Percentiles rank a stretch among this genome's conserved stretches.
Evolutionary conservation across 2,329 filamentous ascomycete species (phyloP).

Genomic region (Colletotrichum incanum): DNA sequence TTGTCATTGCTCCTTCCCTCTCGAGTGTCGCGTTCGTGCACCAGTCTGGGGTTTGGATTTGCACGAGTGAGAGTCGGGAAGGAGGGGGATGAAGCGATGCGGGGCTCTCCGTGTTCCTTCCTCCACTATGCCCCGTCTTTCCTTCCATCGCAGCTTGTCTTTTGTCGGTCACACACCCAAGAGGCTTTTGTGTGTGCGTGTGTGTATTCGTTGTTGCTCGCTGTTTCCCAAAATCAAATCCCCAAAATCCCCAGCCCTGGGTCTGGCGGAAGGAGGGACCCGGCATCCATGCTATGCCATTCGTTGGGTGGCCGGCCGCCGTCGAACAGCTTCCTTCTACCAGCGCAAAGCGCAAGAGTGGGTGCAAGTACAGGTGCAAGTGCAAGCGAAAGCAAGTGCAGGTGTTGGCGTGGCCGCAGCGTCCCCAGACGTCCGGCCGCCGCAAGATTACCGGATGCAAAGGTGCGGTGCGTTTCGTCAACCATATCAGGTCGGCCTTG

Average conservation of each 20-base stretch:
- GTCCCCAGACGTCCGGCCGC: slow-evolving; percentile 23
- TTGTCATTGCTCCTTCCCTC: slow-evolving; percentile 35
- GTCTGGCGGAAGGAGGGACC: neutral
- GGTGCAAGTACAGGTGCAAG: slow-evolving; percentile 1
- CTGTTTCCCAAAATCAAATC: neutral
- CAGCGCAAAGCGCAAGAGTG: neutral
- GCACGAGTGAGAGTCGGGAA: slow-evolving; percentile 33
- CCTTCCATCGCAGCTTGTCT: neutral
- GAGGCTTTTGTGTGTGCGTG: too few species aligned
- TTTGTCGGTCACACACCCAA: neutral
- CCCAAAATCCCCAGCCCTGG: neutral
- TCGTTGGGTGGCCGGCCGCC: too few species aligned
- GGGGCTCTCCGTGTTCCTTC: slow-evolving; percentile 25
- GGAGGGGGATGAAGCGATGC: slow-evolving; percentile 37
- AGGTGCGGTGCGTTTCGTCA: slow-evolving; percentile 2
- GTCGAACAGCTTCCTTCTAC: neutral
- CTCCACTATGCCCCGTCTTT: neutral
- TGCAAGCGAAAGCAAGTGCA: neutral
- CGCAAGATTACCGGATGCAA: neutral
- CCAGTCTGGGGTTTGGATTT: slow-evolving; percentile 32
- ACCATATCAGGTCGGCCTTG: too few species aligned
- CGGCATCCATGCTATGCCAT: too few species aligned
- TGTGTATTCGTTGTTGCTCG: neutral
- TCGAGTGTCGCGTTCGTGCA: slow-evolving; percentile 34
- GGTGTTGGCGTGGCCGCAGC: neutral